A percentile compares a stretch with the other conserved stretches of the same genome.
phyloP scores from a whole-genome alignment of 805 yeast genomes.

The Candida golubevii region DNA sequence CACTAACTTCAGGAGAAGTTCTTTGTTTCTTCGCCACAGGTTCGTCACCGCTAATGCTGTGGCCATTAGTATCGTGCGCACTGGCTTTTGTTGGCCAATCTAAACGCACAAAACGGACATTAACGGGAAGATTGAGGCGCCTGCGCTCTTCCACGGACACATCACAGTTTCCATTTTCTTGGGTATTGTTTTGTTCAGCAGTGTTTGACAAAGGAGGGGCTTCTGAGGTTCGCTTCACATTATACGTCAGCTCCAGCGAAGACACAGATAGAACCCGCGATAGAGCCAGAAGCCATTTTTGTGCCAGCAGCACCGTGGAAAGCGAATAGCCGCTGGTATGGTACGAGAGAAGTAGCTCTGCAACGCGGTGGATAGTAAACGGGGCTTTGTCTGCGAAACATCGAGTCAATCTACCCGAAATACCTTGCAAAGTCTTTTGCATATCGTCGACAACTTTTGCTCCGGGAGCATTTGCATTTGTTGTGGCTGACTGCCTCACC shows the following conservation, averaged over 20 bases:
- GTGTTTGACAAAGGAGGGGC: neutral
- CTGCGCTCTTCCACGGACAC: constrained; percentile 8
- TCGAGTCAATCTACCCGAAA: constrained; percentile 20
- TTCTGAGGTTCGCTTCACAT: neutral
- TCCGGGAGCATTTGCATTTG: constrained; percentile 9
- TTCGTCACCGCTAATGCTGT: no score
- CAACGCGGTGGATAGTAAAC: constrained; percentile 16
- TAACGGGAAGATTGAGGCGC: constrained; percentile 12
- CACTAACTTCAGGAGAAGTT: no score
- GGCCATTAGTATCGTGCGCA: no score
- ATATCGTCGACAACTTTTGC: constrained; percentile 6
- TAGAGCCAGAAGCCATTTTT: constrained; percentile 15
- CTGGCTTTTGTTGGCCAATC: constrained; percentile 6
- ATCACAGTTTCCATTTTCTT: neutral
- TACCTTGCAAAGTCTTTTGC: constrained; percentile 2
- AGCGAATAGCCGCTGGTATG: constrained; percentile 15
- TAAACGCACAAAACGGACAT: constrained; percentile 12
- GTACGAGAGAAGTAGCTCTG: constrained; percentile 14
- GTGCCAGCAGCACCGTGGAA: constrained; percentile 10
- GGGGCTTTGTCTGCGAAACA: constrained; percentile 22
- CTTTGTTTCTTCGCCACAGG: no score
- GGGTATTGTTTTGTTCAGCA: neutral
- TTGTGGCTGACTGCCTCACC: constrained; percentile 4
- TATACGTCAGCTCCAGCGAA: constrained; percentile 8
- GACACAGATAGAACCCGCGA: constrained; percentile 12